Evolutionary conservation across 495 filamentous ascomycete species (phyloP), one percentile per base, ranked within the genome.

Genomic region (Penicillium canariense): DNA sequence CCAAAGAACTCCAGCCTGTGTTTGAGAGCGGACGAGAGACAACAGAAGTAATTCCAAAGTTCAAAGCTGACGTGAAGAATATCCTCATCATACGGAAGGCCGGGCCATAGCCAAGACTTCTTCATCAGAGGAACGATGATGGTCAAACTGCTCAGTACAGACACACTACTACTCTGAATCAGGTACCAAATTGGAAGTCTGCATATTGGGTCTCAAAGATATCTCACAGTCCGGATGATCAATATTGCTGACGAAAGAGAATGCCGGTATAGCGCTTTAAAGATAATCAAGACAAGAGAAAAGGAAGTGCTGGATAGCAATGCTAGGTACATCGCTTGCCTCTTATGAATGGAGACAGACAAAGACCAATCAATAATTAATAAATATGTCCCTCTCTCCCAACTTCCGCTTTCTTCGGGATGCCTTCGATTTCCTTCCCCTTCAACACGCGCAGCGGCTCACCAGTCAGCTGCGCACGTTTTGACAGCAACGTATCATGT

Each of bases 341-440:
- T 7, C 38, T 17, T 11, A 20, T 17, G 5, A 40, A 23, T 11
- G 20, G 38, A 5, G 20, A 40, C 11, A 20, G 38, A 5, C 18
- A 20, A 11, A 20, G 23, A 40, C 18, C 38, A 12, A 40, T 40
- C 9, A 40, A 40, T 40, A 20, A 66, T 64, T 56, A 68, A 60
- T 76, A 76, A 27, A 78, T 75, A 60, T 78, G 75, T 15, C 66
- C 61, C 49, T 78, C 75, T 8, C 66, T 67, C 15, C 66, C 73
- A 56, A 80, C 59, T 40, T 77, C 65, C 12, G 79, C 77, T 26
- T 67, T 65, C 39, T 72, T 64, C 0, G 79, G 76, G 53, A 81
- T 79, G 0, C 79, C 79, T 60, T 65, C 74, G 56, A 81, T 81
- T 20, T 69, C 63, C 23, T 68, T 68, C 36, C 59, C 58, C 38